Evolutionary conservation across 1,284 basidiomycete species (phyloP).

Genomic region (Ustilago esculenta): DNA sequence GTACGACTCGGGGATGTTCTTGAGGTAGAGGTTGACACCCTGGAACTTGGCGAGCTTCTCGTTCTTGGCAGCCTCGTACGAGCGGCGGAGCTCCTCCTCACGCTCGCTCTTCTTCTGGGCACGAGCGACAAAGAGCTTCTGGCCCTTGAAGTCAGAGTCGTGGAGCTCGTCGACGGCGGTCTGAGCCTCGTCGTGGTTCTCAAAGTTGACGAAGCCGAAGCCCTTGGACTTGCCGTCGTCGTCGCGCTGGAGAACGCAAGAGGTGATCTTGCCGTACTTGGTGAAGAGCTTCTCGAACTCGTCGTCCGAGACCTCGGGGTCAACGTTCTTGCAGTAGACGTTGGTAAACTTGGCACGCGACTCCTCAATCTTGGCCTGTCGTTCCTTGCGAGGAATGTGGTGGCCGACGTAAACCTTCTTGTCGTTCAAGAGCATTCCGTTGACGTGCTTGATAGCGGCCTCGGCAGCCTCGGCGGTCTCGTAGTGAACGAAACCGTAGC

Average conservation of each 20-base stretch:
- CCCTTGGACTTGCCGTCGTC: slow-evolving; percentile 90
- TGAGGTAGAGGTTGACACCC: slow-evolving; percentile 99
- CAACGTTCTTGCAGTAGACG: slow-evolving; percentile 97
- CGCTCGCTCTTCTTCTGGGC: slow-evolving; percentile 99
- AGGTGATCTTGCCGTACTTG: slow-evolving; percentile 86
- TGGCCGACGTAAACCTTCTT: slow-evolving; percentile 88
- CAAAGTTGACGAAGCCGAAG: slow-evolving; percentile 98
- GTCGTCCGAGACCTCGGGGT: slow-evolving; percentile 82
- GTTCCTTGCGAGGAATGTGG: slow-evolving; percentile 94
- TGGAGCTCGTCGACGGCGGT: slow-evolving; percentile 89
- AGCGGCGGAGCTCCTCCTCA: slow-evolving; percentile 92
- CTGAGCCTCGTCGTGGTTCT: slow-evolving; percentile 89
- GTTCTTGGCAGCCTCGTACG: slow-evolving; percentile 92
- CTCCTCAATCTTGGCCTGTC: slow-evolving; percentile 88
- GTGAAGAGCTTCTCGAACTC: slow-evolving; percentile 87
- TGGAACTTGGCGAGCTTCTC: slow-evolving; percentile 99
- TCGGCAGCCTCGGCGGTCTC: slow-evolving; percentile 97
- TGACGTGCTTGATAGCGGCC: slow-evolving; percentile 90
- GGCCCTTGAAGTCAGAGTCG: slow-evolving; percentile 85
- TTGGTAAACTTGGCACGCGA: slow-evolving; percentile 97
- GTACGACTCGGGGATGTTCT: slow-evolving; percentile 75
- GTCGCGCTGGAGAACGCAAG: slow-evolving; percentile 78
- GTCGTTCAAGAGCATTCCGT: slow-evolving; percentile 98
- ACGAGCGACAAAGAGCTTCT: slow-evolving; percentile 93
- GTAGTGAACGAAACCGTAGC: slow-evolving; percentile 98